Evolutionary conservation across 2,329 filamentous ascomycete genomes (phyloP).

Genomic region (Neoascochyta sp.): DNA sequence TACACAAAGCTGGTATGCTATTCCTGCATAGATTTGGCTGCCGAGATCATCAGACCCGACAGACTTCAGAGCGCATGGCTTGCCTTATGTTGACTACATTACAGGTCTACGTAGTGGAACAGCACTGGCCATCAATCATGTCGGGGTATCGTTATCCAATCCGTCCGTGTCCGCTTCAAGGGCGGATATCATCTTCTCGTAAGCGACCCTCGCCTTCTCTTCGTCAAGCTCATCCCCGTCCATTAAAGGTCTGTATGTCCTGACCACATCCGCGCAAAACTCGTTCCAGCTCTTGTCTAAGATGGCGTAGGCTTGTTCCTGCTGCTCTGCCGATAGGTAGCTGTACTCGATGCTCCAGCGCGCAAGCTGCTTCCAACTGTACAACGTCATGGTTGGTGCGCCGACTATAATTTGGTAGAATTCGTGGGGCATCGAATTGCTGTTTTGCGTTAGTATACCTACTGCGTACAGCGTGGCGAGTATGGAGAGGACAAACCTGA

Average conservation of each 20-base stretch:
- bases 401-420: constrained; percentile 75
- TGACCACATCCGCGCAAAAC: constrained; percentile 55
- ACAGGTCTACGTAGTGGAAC: too few species aligned
- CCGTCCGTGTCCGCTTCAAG: too few species aligned
- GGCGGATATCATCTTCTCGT: too few species aligned
- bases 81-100: too few species aligned
- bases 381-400: constrained; percentile 61
- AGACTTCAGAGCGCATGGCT: too few species aligned
- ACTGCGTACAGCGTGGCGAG: background rate
- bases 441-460: constrained; percentile 29
- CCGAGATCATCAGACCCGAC: too few species aligned
- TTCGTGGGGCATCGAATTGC: constrained; percentile 68
- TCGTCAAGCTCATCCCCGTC: constrained; percentile 5
- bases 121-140: too few species aligned
- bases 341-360: constrained; percentile 47
- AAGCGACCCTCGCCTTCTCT: constrained; percentile 7
- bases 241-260: constrained; percentile 28
- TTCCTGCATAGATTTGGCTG: too few species aligned
- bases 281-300: constrained; percentile 57
- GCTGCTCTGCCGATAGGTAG: constrained; percentile 41
- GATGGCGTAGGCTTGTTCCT: constrained; percentile 36
- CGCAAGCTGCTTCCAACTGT: constrained; percentile 64
- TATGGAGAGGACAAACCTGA: constrained; percentile 48
- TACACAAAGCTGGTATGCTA: too few species aligned
- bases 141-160: too few species aligned